Percentiles rank a stretch among this genome's conserved stretches.
Evolutionary conservation across 2,329 filamentous ascomycete species (phyloP).

Genomic region (Penicillium glabrum): DNA sequence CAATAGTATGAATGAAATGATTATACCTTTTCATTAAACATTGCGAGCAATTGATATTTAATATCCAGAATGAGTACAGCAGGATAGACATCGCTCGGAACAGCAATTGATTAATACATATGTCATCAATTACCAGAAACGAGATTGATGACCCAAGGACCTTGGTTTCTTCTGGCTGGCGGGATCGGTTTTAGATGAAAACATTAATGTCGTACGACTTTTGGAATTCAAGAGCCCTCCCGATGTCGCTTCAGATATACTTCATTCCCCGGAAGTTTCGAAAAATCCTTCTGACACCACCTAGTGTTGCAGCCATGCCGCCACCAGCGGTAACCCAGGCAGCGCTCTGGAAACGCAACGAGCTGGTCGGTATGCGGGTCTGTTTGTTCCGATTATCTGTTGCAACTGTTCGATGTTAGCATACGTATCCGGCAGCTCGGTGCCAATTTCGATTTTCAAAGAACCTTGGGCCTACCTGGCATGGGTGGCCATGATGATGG

Average conservation of each 20-base stretch:
- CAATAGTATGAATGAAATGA: no score
- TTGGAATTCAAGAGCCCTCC: neutral
- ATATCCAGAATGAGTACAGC: no score
- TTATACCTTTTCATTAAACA: no score
- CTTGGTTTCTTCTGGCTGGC: neutral
- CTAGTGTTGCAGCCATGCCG: conserved; percentile 20
- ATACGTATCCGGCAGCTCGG: neutral
- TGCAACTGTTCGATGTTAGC: neutral
- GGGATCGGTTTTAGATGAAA: no score
- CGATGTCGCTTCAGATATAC: conserved; percentile 10
- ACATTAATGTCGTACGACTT: neutral
- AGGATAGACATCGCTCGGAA: no score
- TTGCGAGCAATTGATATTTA: no score
- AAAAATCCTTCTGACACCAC: conserved; percentile 7
- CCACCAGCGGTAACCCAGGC: conserved; percentile 23
- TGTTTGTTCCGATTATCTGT: conserved; percentile 6
- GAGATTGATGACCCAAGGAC: neutral
- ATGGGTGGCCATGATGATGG: conserved; percentile 2
- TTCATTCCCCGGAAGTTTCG: conserved; percentile 12
- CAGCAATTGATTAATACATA: no score
- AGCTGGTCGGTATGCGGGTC: conserved; percentile 12
- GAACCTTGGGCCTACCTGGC: neutral
- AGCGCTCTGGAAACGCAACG: conserved; percentile 20
- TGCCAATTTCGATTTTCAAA: neutral
- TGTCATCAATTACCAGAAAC: neutral